Evolutionary conservation across 306 rosid genomes (phyloP), one percentile per base, ranked within the genome.

Genomic region (Trifolium dubium): DNA sequence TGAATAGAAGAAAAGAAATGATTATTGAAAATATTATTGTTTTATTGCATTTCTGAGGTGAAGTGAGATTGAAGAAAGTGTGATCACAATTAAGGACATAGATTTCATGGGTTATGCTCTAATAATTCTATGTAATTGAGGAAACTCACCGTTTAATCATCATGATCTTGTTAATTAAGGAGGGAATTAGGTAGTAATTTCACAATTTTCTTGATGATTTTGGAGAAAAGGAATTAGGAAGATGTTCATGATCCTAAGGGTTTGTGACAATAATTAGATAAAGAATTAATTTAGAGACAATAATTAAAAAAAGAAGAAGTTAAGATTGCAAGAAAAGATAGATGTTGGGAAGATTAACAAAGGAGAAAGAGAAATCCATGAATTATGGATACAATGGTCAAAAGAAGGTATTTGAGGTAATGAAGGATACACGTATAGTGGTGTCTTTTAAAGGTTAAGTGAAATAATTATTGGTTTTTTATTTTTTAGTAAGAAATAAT

Each of bases 61-160:
- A 66, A 43, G 37, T 66, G 39, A 28, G 17, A 43, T 47, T 67
- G 23, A 67, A 29, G 56, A 66, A 66, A 43, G 23, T 66, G 71
- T 19, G 23, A 28, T n/a, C 51, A 65, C 37, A 66, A 6, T 6
- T 1, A 37, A n/a, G 9, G 32, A 64, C 31, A 5, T 56, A 28
- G 8, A 28, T 28, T 56, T 56, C 4, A 12, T 56, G 63, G 37
- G 3, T 56, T 56, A 56, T 29, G 10, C 0, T 8, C 19, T 15
- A 50, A 50, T 12, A 4, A 6, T 6, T 50, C 0, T n/a, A 54
- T 19, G 19, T 2, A 8, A 19, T 54, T 56, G 15, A 28, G 3
- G 7, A 56, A 56, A 56, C 37, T 23, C 63, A 56, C 63, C 37
- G 17, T 5, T 56, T 4, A 56, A 56, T 56, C 15, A 2, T 10